A percentile compares a stretch with the other conserved stretches of the same genome.
These are phyloP conservation scores for Triticum turgidum DNA, from an alignment of 176 grass and related monocot genomes.

Conservation along the genomic window DNA sequence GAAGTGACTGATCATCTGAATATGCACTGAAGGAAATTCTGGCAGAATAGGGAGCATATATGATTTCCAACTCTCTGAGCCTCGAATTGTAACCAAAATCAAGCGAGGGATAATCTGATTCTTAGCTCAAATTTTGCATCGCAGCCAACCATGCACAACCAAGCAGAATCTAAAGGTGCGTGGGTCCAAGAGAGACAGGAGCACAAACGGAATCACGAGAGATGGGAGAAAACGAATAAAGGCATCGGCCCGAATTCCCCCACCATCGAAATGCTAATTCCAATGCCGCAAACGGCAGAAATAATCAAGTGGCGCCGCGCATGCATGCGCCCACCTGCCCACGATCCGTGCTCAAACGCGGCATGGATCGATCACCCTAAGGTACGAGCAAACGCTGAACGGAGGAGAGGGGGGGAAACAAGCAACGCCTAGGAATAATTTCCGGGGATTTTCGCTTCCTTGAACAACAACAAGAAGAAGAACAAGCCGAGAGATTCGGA, in stretches of 20 bases:
- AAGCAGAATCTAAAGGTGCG: slow-evolving; percentile 4
- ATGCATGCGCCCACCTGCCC: neutral
- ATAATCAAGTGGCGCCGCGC: neutral
- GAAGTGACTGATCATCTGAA: neutral
- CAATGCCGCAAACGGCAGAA: neutral
- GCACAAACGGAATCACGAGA: neutral
- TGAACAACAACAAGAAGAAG: neutral
- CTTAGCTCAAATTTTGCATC: neutral
- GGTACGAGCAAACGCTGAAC: neutral
- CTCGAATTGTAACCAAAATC: neutral
- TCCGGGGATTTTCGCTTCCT: neutral
- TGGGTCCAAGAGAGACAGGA: neutral
- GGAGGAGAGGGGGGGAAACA: neutral
- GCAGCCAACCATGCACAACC: neutral
- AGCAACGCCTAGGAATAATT: neutral
- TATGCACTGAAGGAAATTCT: neutral
- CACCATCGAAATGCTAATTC: neutral
- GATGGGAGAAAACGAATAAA: neutral
- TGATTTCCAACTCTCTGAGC: neutral
- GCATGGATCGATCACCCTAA: neutral
- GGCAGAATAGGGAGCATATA: neutral
- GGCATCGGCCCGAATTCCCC: neutral
- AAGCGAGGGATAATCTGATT: neutral
- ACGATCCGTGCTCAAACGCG: neutral
- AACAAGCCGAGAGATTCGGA: neutral